Percentiles rank a stretch among this genome's conserved stretches.
These are phyloP conservation scores for Inosperma sp. DNA, from an alignment of 768 basidiomycete species.

Conservation along the genomic window DNA sequence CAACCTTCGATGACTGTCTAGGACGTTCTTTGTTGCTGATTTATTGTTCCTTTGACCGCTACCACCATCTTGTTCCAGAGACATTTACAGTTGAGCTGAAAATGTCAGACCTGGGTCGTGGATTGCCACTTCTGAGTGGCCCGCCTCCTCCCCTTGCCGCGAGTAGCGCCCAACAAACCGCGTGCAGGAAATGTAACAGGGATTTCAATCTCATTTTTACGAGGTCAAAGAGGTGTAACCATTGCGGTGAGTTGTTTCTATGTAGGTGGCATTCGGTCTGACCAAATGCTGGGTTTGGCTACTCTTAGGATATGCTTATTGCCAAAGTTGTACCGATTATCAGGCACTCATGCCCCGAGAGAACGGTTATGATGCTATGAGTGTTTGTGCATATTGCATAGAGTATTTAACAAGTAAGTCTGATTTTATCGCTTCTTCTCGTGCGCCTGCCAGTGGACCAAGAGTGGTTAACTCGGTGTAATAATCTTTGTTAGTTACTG, in stretches of 20 bases:
- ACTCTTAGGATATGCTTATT: constrained; percentile 61
- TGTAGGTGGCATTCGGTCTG: neutral
- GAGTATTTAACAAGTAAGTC: constrained; percentile 58
- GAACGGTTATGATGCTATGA: constrained; percentile 58
- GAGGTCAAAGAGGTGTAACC: constrained; percentile 62
- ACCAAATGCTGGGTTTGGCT: constrained; percentile 3
- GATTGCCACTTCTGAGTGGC: constrained; percentile 70
- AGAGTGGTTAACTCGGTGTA: too few species aligned
- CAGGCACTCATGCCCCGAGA: constrained; percentile 72
- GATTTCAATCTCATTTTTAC: constrained; percentile 68
- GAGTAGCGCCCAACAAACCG: constrained; percentile 25
- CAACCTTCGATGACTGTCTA: constrained; percentile 14
- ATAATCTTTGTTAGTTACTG: constrained; percentile 50
- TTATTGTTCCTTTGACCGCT: constrained; percentile 8
- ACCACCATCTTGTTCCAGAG: constrained; percentile 5
- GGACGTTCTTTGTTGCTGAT: constrained; percentile 20
- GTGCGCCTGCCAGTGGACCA: too few species aligned
- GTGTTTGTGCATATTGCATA: constrained; percentile 72
- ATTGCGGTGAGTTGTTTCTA: constrained; percentile 54
- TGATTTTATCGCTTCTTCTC: neutral
- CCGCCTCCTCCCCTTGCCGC: constrained; percentile 42
- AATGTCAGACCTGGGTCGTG: constrained; percentile 32
- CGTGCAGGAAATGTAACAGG: constrained; percentile 68
- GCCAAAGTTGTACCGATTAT: constrained; percentile 68
- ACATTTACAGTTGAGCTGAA: neutral